Percentiles rank a stretch among this genome's conserved stretches.
Conservation (phyloP, 2,329 filamentous ascomycete species). For the Tolypocladium capitatum region DNA sequence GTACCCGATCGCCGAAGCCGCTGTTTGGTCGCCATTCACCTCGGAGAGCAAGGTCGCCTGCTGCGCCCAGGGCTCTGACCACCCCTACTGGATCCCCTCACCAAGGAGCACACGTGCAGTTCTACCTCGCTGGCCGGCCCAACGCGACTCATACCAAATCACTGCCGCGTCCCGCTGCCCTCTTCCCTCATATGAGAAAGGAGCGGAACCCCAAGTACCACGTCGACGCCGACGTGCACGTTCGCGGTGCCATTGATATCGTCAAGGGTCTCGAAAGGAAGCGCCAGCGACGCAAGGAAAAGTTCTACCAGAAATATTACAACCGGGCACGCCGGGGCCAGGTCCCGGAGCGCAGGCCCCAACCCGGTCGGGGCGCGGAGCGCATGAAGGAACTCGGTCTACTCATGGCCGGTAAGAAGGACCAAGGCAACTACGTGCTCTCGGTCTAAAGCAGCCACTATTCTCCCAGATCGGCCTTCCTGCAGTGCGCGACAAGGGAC, state of each 20-base stretch:
- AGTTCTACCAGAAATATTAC: conserved; percentile 81
- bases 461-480: conserved; percentile 1
- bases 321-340: conserved; percentile 63
- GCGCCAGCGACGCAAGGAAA: conserved; percentile 82
- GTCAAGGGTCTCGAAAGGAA: conserved; percentile 94
- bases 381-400: conserved; percentile 76
- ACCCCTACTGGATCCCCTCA: conserved; percentile 27
- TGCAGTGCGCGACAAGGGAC: background rate
- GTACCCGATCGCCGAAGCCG: conserved; percentile 33
- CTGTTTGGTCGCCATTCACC: conserved; percentile 11
- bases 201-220: conserved; percentile 21
- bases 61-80: conserved; percentile 8
- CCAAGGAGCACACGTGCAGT: conserved; percentile 22
- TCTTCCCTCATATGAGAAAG: conserved; percentile 45
- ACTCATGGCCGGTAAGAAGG: conserved; percentile 69
- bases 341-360: conserved; percentile 48
- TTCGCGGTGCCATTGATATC: conserved; percentile 92
- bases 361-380: conserved; percentile 78
- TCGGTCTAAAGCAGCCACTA: conserved; percentile 40
- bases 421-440: conserved; percentile 63
- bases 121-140: conserved; percentile 39
- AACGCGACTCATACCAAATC: conserved; percentile 71
- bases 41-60: conserved; percentile 1
- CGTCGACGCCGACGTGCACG: conserved; percentile 42
- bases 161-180: conserved; percentile 63